Evolutionary conservation across 345 rosid genomes (phyloP), one percentile per base, ranked within the genome.

Genomic region (Limnanthes douglasii): DNA sequence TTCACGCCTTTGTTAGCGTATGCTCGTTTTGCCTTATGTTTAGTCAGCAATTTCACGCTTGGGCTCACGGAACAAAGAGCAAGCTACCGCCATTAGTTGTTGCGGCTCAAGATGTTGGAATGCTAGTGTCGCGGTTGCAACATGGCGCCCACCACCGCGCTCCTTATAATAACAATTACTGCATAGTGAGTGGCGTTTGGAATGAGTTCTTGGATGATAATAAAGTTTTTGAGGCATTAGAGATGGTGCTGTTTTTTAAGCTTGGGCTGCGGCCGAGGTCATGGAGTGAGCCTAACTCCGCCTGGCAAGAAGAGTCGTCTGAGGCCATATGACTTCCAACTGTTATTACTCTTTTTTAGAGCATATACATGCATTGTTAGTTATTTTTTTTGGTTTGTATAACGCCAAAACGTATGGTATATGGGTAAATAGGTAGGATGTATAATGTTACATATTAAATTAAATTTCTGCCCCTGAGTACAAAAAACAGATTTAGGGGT

Each of bases 61-160:
- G 95, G 97, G 93, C 95, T 34, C 95, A 83, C 15, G 58, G 90
- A 45, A 83, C 86, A 11, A 88, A 73, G 69, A 76, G 93, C 72
- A 76, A 65, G 67, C 48, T 88, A 29, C 95, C 95, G 0, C 64
- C 70, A 2, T 11, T 43, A 1, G 90, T 79, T 28, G 81, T 70
- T 50, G 60, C 65, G 0, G 24, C 83, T 64, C 97, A 88, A 48
- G 93, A 76, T 18, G 62, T 50, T 0, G 90, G 90, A 2, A 44
- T 79, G 46, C 73, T 83, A 0, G 81, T 88, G 56, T 79, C 95
- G 0, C 52, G 93, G 48, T 13, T 40, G 2, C 77, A 83, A 20
- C 97, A 88, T 4, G 67, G 41, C 0, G 75, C 69, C 0, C 97
- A 88, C 39, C 95, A 88, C 48, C 56, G 90, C 30, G 59, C 74